phyloP scores from a whole-genome alignment of 139 green algal genomes.

The Coelastrella sp. region DNA sequence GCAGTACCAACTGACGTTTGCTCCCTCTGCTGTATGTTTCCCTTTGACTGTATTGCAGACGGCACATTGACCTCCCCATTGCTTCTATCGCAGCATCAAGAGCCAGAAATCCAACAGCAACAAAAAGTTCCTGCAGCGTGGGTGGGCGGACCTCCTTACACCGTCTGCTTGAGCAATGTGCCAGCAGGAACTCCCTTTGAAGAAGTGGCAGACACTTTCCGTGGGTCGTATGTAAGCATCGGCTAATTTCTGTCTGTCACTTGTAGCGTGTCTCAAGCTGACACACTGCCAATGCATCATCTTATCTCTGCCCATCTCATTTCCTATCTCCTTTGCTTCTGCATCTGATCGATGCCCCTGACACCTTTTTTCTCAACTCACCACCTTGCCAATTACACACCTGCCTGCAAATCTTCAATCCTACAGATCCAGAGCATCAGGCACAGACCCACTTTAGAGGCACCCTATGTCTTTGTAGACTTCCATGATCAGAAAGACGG shows the following conservation, averaged over 20 bases:
- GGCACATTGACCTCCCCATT: neutral
- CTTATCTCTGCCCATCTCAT: neutral
- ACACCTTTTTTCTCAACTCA: neutral
- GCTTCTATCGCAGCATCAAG: neutral
- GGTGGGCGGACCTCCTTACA: neutral
- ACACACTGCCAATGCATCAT: neutral
- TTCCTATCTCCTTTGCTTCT: neutral
- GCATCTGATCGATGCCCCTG: neutral
- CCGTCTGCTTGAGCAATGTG: conserved; percentile 1
- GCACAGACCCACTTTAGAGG: conserved; percentile 22
- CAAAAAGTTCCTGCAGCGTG: neutral
- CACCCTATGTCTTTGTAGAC: conserved; percentile 28
- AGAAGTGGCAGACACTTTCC: conserved; percentile 1
- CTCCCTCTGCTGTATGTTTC: neutral
- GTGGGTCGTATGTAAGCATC: neutral
- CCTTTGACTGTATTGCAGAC: neutral
- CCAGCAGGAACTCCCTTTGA: neutral
- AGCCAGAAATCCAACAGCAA: neutral
- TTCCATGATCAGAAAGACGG: conserved; percentile 5
- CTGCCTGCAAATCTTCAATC: neutral
- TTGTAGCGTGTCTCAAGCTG: neutral
- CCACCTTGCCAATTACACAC: neutral
- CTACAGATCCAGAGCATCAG: neutral
- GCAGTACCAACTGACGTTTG: neutral
- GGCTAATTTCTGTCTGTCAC: neutral